These are phyloP conservation scores for Pinus albicaulis DNA, from an alignment of 75 land plant species.

Conservation along the genomic window DNA sequence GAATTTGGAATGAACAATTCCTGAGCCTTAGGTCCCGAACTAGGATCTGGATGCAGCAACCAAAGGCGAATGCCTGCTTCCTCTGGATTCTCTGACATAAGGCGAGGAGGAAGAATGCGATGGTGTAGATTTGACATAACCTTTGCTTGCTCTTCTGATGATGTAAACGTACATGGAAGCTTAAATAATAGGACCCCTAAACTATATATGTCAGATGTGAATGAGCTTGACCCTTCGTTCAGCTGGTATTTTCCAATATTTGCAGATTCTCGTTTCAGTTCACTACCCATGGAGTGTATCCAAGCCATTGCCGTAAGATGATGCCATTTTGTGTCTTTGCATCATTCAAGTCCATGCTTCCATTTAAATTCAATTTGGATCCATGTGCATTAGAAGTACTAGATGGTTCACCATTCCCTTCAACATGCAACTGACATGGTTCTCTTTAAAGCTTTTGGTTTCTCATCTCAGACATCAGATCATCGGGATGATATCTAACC, in stretches of 20 bases:
- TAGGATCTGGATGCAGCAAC: slow-evolving; percentile 14
- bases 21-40: slow-evolving; percentile 25
- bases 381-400: slow-evolving; percentile 4
- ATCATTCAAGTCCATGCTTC: not conserved
- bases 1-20: slow-evolving; percentile 55
- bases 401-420: slow-evolving; percentile 6
- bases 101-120: slow-evolving; percentile 80
- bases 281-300: slow-evolving; percentile 9
- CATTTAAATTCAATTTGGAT: slow-evolving; percentile 8
- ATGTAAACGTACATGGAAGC: slow-evolving; percentile 60
- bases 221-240: slow-evolving; percentile 23
- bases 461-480: not conserved
- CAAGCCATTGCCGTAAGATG: slow-evolving; percentile 56
- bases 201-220: slow-evolving; percentile 64
- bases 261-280: slow-evolving; percentile 36
- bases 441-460: not conserved
- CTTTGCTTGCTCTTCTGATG: slow-evolving; percentile 48
- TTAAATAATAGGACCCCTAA: slow-evolving; percentile 79
- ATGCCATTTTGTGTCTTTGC: slow-evolving; percentile 16
- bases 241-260: slow-evolving; percentile 47
- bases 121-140: slow-evolving; percentile 83
- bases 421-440: not conserved
- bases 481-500: not conserved
- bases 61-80: slow-evolving; percentile 92
- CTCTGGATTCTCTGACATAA: slow-evolving; percentile 65